Base-by-base conservation (phyloP, 305 asterid species). In the Fraxinus sp. region DNA sequence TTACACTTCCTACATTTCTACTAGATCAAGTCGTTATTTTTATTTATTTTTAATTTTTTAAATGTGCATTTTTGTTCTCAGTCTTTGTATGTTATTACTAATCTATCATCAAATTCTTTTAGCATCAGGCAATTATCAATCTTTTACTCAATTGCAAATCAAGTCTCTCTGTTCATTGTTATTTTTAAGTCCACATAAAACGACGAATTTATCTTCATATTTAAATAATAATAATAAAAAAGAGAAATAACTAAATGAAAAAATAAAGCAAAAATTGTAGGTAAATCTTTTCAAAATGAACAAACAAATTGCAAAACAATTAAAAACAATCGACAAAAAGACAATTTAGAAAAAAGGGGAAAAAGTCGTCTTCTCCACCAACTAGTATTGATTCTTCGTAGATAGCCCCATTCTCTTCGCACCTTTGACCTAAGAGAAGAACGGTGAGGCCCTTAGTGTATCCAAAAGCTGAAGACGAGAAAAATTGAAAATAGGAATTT, bases 391-490 rank as follows among this genome's bases (percentile, higher is more conserved):
- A 39, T 9, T 39, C 14, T 39, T 8, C 49, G 13, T 39, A 35
- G 88, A 89, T 92, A 83, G 85, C 86, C 43, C 90, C 86, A 33
- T 33, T 93, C 86, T 92, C 95, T 89, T 92, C 97, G 86, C 84
- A 86, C 87, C 89, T 92, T 79, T 88, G 95, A 79, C 98, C 93
- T 93, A 92, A 88, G 81, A 95, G 85, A 82, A 93, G 95, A 83
- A 95, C 97, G 91, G 95, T 86, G 87, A 93, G 87, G 75, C 97
- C 98, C 92, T 92, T 92, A 86, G 95, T 93, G 89, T 95, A 93
- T 75, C 98, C 98, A 75, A 95, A 91, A 28, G 94, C 98, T 82
- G 98, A 95, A 87, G 98, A 91, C 81, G 98, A 95, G 93, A 95
- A 95, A 89, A 95, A 0, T 26, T 26, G 30, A 26, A 26, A 26